Evolutionary conservation across 192 early-diverging fungal species (phyloP), one percentile per base, ranked within the genome.

Genomic region (Allomyces macrogynus): DNA sequence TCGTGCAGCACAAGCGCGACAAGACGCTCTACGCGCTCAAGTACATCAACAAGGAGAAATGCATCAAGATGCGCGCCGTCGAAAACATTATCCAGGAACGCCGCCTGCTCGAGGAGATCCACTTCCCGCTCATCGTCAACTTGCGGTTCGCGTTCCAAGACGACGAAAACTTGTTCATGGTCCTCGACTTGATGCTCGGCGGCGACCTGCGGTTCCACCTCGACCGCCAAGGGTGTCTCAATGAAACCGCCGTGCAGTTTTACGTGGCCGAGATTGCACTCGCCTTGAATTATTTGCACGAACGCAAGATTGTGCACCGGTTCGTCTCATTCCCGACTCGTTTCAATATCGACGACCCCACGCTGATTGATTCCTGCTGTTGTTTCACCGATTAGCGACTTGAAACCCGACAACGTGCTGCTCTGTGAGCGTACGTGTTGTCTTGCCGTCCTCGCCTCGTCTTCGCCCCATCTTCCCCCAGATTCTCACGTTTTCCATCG

Each of bases 341-440:
- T 40, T 40, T 40, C 32, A 7, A 40, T 40, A 40, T 40, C 32
- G 32, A 40, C 7, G 32, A 40, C 32, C 4, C 32, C 32, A 40
- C 32, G 32, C 32, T 40, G 32, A 40, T 40, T 2, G 32, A 40
- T 40, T 40, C 32, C 23, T 61, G 49, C 25, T 54, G n/a, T n/a
- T n/a, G 26, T 54, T 23, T 16, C 32, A 40, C 32, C 32, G 7
- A 40, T 8, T 61, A 78, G 81, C 65, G 94, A 97, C 72, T 80
- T 97, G 63, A 97, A 95, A 75, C 94, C 94, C 0, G 89, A 95
- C 70, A 95, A 97, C 70, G 80, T 89, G 10, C 75, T 89, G 61
- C 64, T 89, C 64, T 85, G 87, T 71, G 77, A 80, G 49, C 68
- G 73, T 23, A 20, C 3, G 62, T 24, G 1, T 26, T 4, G 24